A percentile compares a stretch with the other conserved stretches of the same genome.
These are phyloP conservation scores for Scutellaria barbata DNA, from an alignment of 257 asterid species.

Conservation along the genomic window DNA sequence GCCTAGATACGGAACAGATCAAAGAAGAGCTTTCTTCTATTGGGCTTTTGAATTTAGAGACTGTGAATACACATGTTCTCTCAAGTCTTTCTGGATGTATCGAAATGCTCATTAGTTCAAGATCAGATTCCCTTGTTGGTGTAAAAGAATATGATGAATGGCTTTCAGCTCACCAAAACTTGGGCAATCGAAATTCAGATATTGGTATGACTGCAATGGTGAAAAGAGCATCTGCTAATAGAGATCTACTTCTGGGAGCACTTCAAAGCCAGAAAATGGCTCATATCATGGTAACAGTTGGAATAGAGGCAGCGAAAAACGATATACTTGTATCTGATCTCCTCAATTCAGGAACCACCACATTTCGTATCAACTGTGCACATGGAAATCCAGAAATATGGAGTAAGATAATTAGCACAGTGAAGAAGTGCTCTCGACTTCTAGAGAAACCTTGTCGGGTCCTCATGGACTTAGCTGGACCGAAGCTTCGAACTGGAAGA, in stretches of 20 bases:
- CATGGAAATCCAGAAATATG: conserved; percentile 67
- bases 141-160: conserved; percentile 34
- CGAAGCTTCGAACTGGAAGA: conserved; percentile 76
- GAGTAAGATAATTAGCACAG: conserved; percentile 57
- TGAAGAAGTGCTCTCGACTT: conserved; percentile 54
- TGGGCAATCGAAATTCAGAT: conserved; percentile 44
- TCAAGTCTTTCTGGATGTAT: conserved; percentile 68
- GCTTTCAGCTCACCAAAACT: conserved; percentile 39
- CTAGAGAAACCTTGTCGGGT: conserved; percentile 76
- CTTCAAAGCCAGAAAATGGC: conserved; percentile 51
- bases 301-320: conserved; percentile 58
- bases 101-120: conserved; percentile 50
- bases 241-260: conserved; percentile 56
- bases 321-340: conserved; percentile 54
- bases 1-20: conserved; percentile 58
- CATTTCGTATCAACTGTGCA: conserved; percentile 76
- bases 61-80: conserved; percentile 58
- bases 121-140: conserved; percentile 42
- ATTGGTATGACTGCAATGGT: conserved; percentile 50
- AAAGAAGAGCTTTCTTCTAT: conserved; percentile 60
- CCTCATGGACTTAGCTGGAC: conserved; percentile 87
- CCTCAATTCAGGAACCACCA: conserved; percentile 61
- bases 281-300: conserved; percentile 81
- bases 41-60: conserved; percentile 62
- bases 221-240: conserved; percentile 48